Conservation (phyloP, 768 basidiomycete genomes). For the Solioccasus polychromus region DNA sequence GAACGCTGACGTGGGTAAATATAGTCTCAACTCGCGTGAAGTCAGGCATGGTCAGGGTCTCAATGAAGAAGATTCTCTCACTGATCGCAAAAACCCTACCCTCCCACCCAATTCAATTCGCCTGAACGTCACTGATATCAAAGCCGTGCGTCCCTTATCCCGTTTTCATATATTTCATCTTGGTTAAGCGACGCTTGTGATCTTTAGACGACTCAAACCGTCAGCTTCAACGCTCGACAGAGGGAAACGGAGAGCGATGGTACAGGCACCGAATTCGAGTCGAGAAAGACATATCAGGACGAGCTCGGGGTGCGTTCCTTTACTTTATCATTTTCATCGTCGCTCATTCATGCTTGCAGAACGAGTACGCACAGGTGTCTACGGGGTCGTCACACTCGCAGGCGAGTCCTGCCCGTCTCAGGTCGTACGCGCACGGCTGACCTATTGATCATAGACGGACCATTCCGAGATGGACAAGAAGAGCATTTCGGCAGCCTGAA, state of each 20-base stretch:
- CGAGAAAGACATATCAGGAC: slow-evolving; percentile 16
- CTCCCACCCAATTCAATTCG: slow-evolving; percentile 9
- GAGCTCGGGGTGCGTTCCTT: slow-evolving; percentile 5
- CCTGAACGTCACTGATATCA: slow-evolving; percentile 11
- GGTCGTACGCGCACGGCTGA: no score
- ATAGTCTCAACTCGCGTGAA: slow-evolving; percentile 27
- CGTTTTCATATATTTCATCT: background rate
- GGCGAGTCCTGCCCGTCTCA: no score
- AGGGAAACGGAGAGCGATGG: slow-evolving; percentile 4
- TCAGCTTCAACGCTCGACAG: slow-evolving; percentile 7
- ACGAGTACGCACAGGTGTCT: slow-evolving; percentile 15
- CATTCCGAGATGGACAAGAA: no score
- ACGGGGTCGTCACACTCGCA: slow-evolving; percentile 19
- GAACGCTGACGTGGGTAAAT: background rate
- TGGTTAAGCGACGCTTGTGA: background rate
- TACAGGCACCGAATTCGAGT: slow-evolving; percentile 9
- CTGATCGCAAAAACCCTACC: slow-evolving; percentile 1
- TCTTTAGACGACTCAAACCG: slow-evolving; percentile 15
- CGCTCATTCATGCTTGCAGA: slow-evolving; percentile 3
- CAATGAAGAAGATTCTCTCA: slow-evolving; percentile 23
- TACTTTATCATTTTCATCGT: no score
- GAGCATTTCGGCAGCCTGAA: no score
- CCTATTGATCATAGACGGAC: no score
- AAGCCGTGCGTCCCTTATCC: slow-evolving; percentile 13
- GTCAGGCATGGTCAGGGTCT: slow-evolving; percentile 16